phyloP scores from a whole-genome alignment of 164 flowering plant species.

The Chloranthus sessilifolius region DNA sequence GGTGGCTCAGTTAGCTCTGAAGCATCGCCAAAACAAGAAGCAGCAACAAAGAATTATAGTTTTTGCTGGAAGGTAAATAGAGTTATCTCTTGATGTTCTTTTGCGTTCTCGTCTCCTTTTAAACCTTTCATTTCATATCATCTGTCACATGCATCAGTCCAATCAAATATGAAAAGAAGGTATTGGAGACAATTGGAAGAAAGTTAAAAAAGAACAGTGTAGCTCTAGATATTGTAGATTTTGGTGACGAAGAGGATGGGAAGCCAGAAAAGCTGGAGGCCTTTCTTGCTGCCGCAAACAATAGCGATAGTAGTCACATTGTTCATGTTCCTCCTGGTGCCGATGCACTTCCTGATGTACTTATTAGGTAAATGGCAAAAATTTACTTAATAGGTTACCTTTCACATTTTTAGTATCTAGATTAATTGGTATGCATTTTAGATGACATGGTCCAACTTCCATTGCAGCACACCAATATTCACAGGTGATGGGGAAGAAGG shows the following conservation, averaged over 20 bases:
- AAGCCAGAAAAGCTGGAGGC: constrained; percentile 92
- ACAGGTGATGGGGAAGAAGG: constrained; percentile 96
- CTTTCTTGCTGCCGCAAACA: constrained; percentile 76
- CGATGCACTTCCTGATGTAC: constrained; percentile 86
- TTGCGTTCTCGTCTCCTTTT: background rate
- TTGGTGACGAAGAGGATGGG: constrained; percentile 88
- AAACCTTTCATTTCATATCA: background rate
- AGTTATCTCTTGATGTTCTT: background rate
- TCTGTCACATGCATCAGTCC: constrained; percentile 44
- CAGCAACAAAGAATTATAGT: constrained; percentile 95
- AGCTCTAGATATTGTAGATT: constrained; percentile 87
- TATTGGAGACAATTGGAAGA: constrained; percentile 79
- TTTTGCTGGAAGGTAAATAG: constrained; percentile 86
- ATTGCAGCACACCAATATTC: constrained; percentile 78
- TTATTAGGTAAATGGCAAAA: constrained; percentile 50
- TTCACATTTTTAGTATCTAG: background rate
- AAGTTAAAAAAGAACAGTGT: constrained; percentile 92
- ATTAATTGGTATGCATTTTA: background rate
- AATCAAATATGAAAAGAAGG: constrained; percentile 76
- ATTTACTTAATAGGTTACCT: too few relatives aligned
- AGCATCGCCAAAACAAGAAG: constrained; percentile 93
- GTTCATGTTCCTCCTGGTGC: constrained; percentile 88
- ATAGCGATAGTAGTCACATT: constrained; percentile 83
- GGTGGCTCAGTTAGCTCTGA: constrained; percentile 91
- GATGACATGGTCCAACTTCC: constrained; percentile 4